phyloP scores from a whole-genome alignment of 768 basidiomycete genomes.

The Pisolithus tinctorius region DNA sequence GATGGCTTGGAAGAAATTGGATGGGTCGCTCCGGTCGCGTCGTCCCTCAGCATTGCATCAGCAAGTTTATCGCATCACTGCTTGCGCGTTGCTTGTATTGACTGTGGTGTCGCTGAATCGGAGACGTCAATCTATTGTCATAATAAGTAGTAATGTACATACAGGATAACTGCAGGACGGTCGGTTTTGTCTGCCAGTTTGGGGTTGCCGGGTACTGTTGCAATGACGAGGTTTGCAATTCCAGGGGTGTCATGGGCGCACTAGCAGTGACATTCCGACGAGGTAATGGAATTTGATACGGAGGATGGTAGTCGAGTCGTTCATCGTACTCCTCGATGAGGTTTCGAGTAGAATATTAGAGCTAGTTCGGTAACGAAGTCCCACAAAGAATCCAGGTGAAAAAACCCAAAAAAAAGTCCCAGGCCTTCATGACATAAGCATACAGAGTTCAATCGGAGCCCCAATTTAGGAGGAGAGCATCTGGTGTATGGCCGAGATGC shows the following conservation, averaged over 20 bases:
- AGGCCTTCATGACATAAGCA: no score
- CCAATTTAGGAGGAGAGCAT: no score
- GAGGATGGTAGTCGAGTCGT: constrained; percentile 27
- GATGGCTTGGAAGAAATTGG: no score
- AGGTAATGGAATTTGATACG: constrained; percentile 30
- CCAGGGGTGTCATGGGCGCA: constrained; percentile 27
- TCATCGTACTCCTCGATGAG: constrained; percentile 90
- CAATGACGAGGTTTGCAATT: constrained; percentile 18
- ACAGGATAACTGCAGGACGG: constrained; percentile 36
- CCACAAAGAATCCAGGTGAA: no score
- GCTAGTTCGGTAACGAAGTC: no score
- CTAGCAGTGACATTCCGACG: constrained; percentile 30
- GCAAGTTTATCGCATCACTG: constrained; percentile 87
- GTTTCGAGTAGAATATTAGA: constrained; percentile 85
- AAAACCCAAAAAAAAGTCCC: no score
- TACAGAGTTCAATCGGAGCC: no score
- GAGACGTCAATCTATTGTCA: constrained; percentile 7
- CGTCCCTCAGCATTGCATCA: constrained; percentile 80
- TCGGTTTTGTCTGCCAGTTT: constrained; percentile 13
- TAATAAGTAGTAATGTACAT: constrained; percentile 10
- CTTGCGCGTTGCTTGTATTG: constrained; percentile 50
- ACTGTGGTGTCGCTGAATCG: constrained; percentile 30
- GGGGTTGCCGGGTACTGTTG: constrained; percentile 16
- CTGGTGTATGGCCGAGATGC: no score
- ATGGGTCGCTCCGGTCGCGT: constrained; percentile 31